Base-by-base conservation (phyloP, 441 rosid genomes). In the Croton setiger region DNA sequence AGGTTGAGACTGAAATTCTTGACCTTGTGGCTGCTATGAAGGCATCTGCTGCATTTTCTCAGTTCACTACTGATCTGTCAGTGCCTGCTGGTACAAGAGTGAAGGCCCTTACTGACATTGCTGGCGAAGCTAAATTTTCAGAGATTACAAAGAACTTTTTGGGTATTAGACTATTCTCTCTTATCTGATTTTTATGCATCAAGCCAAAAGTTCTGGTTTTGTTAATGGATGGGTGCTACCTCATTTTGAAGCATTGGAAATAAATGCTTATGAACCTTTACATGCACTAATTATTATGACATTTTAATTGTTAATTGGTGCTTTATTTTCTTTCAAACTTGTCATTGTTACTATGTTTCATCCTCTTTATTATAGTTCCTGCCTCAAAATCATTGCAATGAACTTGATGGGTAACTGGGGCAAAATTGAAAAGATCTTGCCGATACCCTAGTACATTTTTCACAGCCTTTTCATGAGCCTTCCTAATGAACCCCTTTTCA, bases 21-120 rank as follows among this genome's bases (percentile, higher is more conserved):
- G 88, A 79, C 67, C 75, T 93, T 74, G 80, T 81, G 17, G 88
- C 78, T 79, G 92, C 93, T 69, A 78, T 77, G 53, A 86, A 87
- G 76, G 84, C 62, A 41, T 85, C 90, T 71, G 77, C 87, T 59
- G 77, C 43, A 5, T 91, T 89, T 70, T 69, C 81, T 15, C 92
- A 81, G 82, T 93, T 93, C 74, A 82, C 85, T n/a, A 91, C 80
- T 71, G 97, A 93, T 70, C 78, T 85, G 68, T 73, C 98, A 13
- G 92, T 93, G 76, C 92, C 92, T 74, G 66, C 79, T 13, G 78
- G 56, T 60, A 78, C 80, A 8, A 84, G 92, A 68, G 67, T 86
- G 15, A 78, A 89, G 71, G 95, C 92, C 64, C 70, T 87, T 41
- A 74, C 68, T 54, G 98, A 91, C 17, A 79, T 90, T 49, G 78